A percentile compares a stretch with the other conserved stretches of the same genome.
Evolutionary conservation across 805 yeast genomes (phyloP).

Genomic region (Wickerhamomyces hampshirensis): DNA sequence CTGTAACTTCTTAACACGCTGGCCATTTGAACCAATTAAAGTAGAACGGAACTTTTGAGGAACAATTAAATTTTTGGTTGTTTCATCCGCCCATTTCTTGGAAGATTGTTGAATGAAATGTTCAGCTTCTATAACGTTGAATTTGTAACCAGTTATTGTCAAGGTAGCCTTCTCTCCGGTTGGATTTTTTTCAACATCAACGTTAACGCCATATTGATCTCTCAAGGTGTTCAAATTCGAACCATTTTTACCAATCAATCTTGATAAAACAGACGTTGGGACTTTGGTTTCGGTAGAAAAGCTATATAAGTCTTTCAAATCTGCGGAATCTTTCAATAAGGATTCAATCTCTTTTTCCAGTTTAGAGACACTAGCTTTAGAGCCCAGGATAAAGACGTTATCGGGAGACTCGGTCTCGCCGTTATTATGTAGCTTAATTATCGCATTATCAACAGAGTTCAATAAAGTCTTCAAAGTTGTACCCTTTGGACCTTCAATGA

Average conservation of each 20-base stretch:
- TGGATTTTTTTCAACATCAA: slow-evolving; percentile 65
- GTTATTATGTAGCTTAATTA: slow-evolving; percentile 42
- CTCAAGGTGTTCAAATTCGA: slow-evolving; percentile 61
- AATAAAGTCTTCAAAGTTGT: slow-evolving; percentile 46
- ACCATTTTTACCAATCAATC: slow-evolving; percentile 90
- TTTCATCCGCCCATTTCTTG: slow-evolving; percentile 81
- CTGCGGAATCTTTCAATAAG: slow-evolving; percentile 51
- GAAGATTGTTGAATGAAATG: slow-evolving; percentile 51
- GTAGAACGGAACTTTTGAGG: slow-evolving; percentile 77
- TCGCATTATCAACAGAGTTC: slow-evolving; percentile 26
- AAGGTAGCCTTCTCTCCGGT: slow-evolving; percentile 43
- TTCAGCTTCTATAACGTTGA: slow-evolving; percentile 71
- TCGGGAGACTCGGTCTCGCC: slow-evolving; percentile 38
- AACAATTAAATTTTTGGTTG: slow-evolving; percentile 55
- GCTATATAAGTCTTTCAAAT: slow-evolving; percentile 41
- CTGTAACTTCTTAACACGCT: slow-evolving; percentile 76
- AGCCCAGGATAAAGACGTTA: slow-evolving; percentile 66
- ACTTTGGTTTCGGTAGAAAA: slow-evolving; percentile 45
- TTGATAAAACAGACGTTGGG: slow-evolving; percentile 64
- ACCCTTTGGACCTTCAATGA: slow-evolving; percentile 55
- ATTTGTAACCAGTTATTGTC: slow-evolving; percentile 69
- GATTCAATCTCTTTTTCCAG: slow-evolving; percentile 48
- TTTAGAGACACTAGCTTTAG: slow-evolving; percentile 52
- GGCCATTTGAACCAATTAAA: slow-evolving; percentile 80
- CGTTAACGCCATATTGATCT: slow-evolving; percentile 67